phyloP scores from a whole-genome alignment of 352 stramenopile genomes.

The Phytopythium oedochilum region DNA sequence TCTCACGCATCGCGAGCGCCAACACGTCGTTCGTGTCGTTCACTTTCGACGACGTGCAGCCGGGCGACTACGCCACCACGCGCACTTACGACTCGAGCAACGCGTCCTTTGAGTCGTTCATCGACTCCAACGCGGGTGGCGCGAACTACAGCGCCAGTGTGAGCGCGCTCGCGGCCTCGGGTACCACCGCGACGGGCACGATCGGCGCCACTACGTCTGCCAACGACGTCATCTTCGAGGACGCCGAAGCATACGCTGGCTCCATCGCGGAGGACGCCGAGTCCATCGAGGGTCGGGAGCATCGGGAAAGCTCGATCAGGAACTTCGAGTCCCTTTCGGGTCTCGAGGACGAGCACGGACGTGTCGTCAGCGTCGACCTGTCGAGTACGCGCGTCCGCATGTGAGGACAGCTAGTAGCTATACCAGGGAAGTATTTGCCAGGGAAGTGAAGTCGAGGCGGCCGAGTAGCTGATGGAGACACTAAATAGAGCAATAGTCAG shows the following conservation, averaged over 20 bases:
- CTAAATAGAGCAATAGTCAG: conserved; percentile 1
- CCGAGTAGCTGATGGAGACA: neutral
- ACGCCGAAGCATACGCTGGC: conserved; percentile 12
- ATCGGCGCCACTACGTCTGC: neutral
- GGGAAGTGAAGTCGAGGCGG: too few relatives aligned
- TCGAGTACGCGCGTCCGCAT: conserved; percentile 32
- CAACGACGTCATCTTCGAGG: conserved; percentile 24
- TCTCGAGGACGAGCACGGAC: conserved; percentile 18
- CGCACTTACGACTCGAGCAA: conserved; percentile 9
- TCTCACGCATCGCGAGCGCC: conserved; percentile 21
- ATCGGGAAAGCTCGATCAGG: conserved; percentile 17
- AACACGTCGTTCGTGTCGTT: conserved; percentile 46
- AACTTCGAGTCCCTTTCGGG: conserved; percentile 43
- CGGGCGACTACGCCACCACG: neutral
- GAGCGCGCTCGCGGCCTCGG: conserved; percentile 1
- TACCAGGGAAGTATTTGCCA: too few relatives aligned
- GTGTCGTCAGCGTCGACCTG: conserved; percentile 20
- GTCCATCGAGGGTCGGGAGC: neutral
- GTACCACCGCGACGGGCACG: neutral
- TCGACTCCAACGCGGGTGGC: conserved; percentile 1
- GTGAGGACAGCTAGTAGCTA: conserved; percentile 16
- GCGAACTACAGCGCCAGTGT: conserved; percentile 12
- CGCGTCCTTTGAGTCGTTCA: conserved; percentile 6
- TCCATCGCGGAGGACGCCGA: too few relatives aligned
- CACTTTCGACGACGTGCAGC: conserved; percentile 16